These are phyloP conservation scores for Penicillium sp. DNA, from an alignment of 2,329 filamentous ascomycete genomes.

Conservation along the genomic window DNA sequence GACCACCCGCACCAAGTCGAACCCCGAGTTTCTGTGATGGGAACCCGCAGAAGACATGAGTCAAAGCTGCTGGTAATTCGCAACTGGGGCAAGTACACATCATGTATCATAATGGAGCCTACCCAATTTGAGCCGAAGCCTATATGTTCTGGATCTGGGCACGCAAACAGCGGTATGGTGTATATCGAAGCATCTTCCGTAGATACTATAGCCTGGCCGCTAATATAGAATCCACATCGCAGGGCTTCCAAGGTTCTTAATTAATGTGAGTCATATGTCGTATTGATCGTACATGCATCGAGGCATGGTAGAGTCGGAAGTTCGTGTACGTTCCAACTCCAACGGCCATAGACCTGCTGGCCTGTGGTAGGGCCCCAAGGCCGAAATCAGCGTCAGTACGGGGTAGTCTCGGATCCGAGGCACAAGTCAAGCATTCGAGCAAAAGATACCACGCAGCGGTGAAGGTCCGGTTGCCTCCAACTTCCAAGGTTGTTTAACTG, in stretches of 20 bases:
- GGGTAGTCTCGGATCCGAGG: background rate
- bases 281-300: constrained; percentile 3
- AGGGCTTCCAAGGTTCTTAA: background rate
- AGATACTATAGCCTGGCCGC: constrained; percentile 1
- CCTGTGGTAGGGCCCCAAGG: background rate
- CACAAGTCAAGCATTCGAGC: constrained; percentile 6
- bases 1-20: background rate
- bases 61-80: background rate
- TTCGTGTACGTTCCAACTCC: background rate
- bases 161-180: constrained; percentile 6
- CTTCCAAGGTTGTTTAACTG: constrained; percentile 5
- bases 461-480: constrained; percentile 9
- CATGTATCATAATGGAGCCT: background rate
- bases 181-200: background rate
- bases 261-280: constrained; percentile 6
- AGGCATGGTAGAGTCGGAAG: constrained; percentile 9
- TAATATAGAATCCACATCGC: background rate
- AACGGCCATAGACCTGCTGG: background rate
- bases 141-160: background rate
- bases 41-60: constrained; percentile 6
- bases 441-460: constrained; percentile 13
- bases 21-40: background rate
- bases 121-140: background rate
- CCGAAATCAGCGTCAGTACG: background rate
- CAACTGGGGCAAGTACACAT: constrained; percentile 1